Evolutionary conservation across 345 rosid genomes (phyloP).

Genomic region (Pistacia vera): DNA sequence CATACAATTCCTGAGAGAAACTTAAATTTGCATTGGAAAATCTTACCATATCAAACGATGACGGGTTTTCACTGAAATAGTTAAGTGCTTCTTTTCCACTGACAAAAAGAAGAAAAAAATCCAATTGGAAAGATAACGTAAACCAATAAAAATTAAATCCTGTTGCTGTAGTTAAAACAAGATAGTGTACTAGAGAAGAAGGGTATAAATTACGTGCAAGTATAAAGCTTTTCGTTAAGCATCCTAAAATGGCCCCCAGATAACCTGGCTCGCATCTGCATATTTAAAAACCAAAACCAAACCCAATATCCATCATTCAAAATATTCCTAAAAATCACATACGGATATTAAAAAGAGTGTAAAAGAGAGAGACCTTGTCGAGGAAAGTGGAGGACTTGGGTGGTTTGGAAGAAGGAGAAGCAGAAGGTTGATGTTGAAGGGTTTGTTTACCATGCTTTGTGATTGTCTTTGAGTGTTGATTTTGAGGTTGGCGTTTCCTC

Average conservation of each 20-base stretch:
- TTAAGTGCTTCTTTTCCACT: slow-evolving; percentile 85
- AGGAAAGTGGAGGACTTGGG: slow-evolving; percentile 47
- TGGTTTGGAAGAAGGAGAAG: slow-evolving; percentile 34
- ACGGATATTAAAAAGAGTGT: background rate
- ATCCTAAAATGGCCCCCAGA: slow-evolving; percentile 92
- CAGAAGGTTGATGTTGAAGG: background rate
- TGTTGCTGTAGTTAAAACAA: too few relatives aligned
- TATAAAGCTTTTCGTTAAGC: slow-evolving; percentile 92
- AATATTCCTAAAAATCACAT: too few relatives aligned
- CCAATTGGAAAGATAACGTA: background rate
- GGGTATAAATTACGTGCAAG: slow-evolving; percentile 67
- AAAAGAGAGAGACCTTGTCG: slow-evolving; percentile 46
- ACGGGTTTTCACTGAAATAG: slow-evolving; percentile 80
- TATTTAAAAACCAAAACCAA: background rate
- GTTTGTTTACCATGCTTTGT: slow-evolving; percentile 24
- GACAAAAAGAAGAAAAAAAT: slow-evolving; percentile 16
- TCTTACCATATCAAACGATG: slow-evolving; percentile 77
- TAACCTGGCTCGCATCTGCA: slow-evolving; percentile 77
- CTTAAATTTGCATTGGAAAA: background rate
- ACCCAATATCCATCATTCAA: background rate
- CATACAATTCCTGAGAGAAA: background rate
- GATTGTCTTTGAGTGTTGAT: slow-evolving; percentile 13
- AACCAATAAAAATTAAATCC: too few relatives aligned
- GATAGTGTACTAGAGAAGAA: background rate
- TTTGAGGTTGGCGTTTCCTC: slow-evolving; percentile 27